phyloP scores from a whole-genome alignment of 306 rosid genomes.

The Castanopsis chinensis region DNA sequence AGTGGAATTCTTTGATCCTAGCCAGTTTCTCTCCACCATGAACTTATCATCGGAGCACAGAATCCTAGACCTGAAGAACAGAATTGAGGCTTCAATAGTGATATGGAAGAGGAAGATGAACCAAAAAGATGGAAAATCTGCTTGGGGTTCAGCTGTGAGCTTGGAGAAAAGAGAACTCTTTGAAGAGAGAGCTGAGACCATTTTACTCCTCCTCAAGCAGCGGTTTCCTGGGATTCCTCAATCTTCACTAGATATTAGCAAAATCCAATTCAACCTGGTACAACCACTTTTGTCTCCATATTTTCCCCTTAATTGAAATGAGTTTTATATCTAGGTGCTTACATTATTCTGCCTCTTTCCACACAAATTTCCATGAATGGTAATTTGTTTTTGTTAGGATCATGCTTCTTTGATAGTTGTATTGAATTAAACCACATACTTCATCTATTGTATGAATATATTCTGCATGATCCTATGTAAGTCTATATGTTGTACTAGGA shows the following conservation, averaged over 20 bases:
- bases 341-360: too few relatives aligned
- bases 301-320: too few relatives aligned
- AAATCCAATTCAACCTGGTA: constrained; percentile 84
- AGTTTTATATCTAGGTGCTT: too few relatives aligned
- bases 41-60: constrained; percentile 95
- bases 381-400: too few relatives aligned
- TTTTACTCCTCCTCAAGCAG: constrained; percentile 78
- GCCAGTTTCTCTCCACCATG: constrained; percentile 64
- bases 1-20: constrained; percentile 88
- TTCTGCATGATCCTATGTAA: not conserved
- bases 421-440: too few relatives aligned
- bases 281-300: not conserved
- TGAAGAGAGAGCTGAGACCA: constrained; percentile 97
- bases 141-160: constrained; percentile 97
- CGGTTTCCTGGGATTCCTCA: constrained; percentile 93
- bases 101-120: constrained; percentile 96
- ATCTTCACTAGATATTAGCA: constrained; percentile 90
- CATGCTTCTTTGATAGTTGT: too few relatives aligned
- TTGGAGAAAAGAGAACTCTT: constrained; percentile 90
- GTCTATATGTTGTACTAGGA: not conserved
- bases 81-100: constrained; percentile 92
- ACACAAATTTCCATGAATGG: too few relatives aligned
- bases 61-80: constrained; percentile 84
- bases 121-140: constrained; percentile 89
- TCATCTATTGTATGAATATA: too few relatives aligned